Percentiles rank a stretch among this genome's conserved stretches.
These are phyloP conservation scores for Boletus fagicola DNA, from an alignment of 768 basidiomycete species.

Conservation along the genomic window DNA sequence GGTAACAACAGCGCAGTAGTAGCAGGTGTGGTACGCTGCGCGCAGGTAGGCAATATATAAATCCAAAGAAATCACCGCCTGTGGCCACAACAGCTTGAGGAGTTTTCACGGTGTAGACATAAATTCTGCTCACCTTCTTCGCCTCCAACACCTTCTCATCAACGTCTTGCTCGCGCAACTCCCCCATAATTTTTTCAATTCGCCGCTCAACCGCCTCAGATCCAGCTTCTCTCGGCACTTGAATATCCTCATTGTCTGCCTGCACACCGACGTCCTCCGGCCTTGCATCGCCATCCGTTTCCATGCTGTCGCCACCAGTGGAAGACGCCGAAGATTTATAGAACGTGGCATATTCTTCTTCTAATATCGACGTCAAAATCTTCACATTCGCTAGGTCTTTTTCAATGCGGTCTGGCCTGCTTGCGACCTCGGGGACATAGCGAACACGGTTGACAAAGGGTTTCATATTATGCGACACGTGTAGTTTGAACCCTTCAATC, in stretches of 20 bases:
- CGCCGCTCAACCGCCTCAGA: slow-evolving; percentile 78
- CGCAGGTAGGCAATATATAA: slow-evolving; percentile 92
- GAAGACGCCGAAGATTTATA: slow-evolving; percentile 37
- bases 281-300: slow-evolving; percentile 30
- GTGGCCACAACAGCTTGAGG: slow-evolving; percentile 25
- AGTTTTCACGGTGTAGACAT: slow-evolving; percentile 11
- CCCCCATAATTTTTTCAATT: slow-evolving; percentile 72
- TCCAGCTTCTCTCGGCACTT: slow-evolving; percentile 62
- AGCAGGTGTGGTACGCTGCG: slow-evolving; percentile 91
- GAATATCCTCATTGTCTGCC: slow-evolving; percentile 42
- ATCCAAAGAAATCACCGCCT: slow-evolving; percentile 85
- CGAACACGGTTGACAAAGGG: slow-evolving; percentile 78
- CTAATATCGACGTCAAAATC: slow-evolving; percentile 67
- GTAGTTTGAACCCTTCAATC: slow-evolving; percentile 95
- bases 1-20: slow-evolving; percentile 92
- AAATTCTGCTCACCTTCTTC: slow-evolving; percentile 59
- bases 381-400: slow-evolving; percentile 81
- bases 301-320: slow-evolving; percentile 19
- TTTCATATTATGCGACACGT: slow-evolving; percentile 77
- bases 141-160: slow-evolving; percentile 66
- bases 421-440: slow-evolving; percentile 79
- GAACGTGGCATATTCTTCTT: slow-evolving; percentile 61
- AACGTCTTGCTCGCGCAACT: slow-evolving; percentile 64
- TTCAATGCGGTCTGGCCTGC: slow-evolving; percentile 72
- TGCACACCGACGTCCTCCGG: slow-evolving; percentile 33